Evolutionary conservation across 2,329 filamentous ascomycete genomes (phyloP), one percentile per base, ranked within the genome.

Genomic region (Diaporthe citri): DNA sequence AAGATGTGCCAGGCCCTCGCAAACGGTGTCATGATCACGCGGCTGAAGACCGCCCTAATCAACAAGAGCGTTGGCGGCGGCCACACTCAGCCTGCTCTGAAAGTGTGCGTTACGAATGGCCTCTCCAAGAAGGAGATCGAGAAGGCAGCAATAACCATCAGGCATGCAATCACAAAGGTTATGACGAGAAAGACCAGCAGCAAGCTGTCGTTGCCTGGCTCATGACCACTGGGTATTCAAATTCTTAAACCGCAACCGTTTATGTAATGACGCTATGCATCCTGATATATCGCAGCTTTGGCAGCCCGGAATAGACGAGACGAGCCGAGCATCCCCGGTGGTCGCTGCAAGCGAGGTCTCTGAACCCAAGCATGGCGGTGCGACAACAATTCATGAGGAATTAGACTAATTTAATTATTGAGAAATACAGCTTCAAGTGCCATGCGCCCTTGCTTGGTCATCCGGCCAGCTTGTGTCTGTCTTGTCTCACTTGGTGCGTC

Each of bases 71-170:
- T 93, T 59, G 88, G 91, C 57, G 89, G 88, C 48, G 94, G 93
- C 87, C 89, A 90, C 76, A 88, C 93, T n/a, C 89, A 90, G 79
- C 95, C 97, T 13, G 95, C 95, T 0, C 88, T 99, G 77, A 98
- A 98, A 85, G 91, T 98, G 17, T 98, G 96, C 82, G 88, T 98
- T 72, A 98, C 96, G 0, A 94, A 91, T 7, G 97, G 94, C 1
- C 86, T 99, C 77, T 94, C 94, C 34, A 97, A 94, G 87, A 98
- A 97, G 86, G 97, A 99, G 83, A 94, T 96, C 72, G 97, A 99
- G 86, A 98, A 97, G 87, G 95, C 97, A 0, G 97, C 96, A 20
- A 92, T 93, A 10, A 92, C 91, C 13, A 96, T 99, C 78, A 90
- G 96, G 76, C 96, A 98, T 85, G 96, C 97, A 20, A 94, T 98